Conservation (phyloP, 2,329 filamentous ascomycete species). For the Amesomyces nigricolor region DNA sequence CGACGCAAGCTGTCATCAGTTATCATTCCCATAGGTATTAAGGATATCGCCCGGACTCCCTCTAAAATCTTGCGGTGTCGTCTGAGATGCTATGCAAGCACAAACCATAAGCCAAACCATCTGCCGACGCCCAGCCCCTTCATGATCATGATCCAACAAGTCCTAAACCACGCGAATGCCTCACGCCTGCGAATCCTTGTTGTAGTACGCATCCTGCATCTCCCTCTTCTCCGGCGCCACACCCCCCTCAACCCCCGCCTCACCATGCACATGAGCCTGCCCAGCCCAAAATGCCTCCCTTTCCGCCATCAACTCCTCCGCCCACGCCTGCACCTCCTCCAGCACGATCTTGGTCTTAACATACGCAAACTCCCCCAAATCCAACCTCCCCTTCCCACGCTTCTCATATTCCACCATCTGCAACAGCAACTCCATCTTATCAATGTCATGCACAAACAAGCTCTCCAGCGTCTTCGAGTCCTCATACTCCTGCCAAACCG, state of each 20-base stretch:
- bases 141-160: not conserved
- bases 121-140: not conserved
- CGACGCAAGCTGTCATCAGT: too few relatives aligned
- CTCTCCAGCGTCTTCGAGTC: constrained; percentile 77
- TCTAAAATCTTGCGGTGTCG: constrained; percentile 6
- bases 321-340: constrained; percentile 77
- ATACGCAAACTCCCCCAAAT: constrained; percentile 81
- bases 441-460: constrained; percentile 89
- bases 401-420: constrained; percentile 98
- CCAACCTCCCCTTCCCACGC: constrained; percentile 55
- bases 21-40: not conserved
- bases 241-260: constrained; percentile 38
- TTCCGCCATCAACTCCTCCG: constrained; percentile 68
- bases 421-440: constrained; percentile 90
- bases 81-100: constrained; percentile 4
- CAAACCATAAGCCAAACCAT: not conserved
- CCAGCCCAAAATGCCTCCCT: constrained; percentile 65
- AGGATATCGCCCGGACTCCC: not conserved
- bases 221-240: constrained; percentile 34
- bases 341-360: constrained; percentile 69
- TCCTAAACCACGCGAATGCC: not conserved
- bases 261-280: constrained; percentile 43
- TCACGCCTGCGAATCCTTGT: constrained; percentile 13
- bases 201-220: constrained; percentile 49
- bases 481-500: constrained; percentile 94